Evolutionary conservation across 805 yeast genomes (phyloP), one percentile per base, ranked within the genome.

Genomic region (Isabelozyma pseudorhagii): DNA sequence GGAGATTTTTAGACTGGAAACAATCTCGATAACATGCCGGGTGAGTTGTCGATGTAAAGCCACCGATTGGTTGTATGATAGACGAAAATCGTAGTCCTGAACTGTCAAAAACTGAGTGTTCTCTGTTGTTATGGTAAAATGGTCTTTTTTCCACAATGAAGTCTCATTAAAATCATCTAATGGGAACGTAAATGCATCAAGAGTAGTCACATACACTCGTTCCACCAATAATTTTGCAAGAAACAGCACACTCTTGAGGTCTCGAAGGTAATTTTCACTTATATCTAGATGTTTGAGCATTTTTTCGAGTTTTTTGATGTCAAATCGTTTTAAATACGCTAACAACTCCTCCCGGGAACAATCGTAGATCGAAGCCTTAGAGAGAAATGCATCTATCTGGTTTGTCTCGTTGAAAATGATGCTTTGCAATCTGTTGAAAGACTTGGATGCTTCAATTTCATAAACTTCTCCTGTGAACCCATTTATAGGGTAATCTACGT

Each of bases 401-500:
- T 38, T 21, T 2, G 15, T 25, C 21, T 41, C 48, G n/a, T 10
- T 25, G 46, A 15, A 41, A 27, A 50, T 38, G n/a, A 31, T 15
- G 46, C 41, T 43, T 45, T 53, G 56, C 13, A 53, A 40, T 9
- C 13, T 31, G 25, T 17, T 34, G 15, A 53, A 7, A 21, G n/a
- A 38, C 43, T 44, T n/a, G 29, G 31, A 8, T 21, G 18, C 4
- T 31, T 14, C 15, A 36, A 34, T 27, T 43, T 54, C 55, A 10
- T 50, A 15, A 9, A 55, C 50, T 4, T 57, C 60, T 3, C 53
- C 79, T 0, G 73, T 55, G 40, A 68, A 63, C 42, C 77, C 81
- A 51, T 77, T 68, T 14, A 78, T 56, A 3, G 81, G 80, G 52
- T 67, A 75, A 40, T 63, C 50, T 4, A 68, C 38, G 38, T 60